phyloP scores from a whole-genome alignment of 306 rosid species.

The Ziziphus jujuba region DNA sequence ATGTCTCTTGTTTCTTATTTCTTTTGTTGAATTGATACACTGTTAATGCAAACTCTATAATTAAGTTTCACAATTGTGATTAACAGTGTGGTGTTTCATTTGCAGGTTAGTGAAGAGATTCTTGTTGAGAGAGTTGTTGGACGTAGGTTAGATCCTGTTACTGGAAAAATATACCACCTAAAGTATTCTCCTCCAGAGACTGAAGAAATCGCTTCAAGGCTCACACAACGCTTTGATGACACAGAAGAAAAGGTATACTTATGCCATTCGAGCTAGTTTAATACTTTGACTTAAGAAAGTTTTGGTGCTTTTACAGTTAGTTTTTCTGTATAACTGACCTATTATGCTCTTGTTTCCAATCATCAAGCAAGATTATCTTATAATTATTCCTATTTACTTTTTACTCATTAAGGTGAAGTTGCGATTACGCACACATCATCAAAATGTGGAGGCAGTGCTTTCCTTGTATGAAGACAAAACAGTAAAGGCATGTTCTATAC shows the following conservation, averaged over 20 bases:
- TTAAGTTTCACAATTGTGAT: neutral
- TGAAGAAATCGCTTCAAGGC: slow-evolving; percentile 79
- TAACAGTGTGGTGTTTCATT: slow-evolving; percentile 16
- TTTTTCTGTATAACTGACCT: neutral
- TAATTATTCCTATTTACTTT: slow-evolving; percentile 23
- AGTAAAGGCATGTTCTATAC: slow-evolving; percentile 49
- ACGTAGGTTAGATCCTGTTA: slow-evolving; percentile 87
- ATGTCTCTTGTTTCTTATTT: neutral
- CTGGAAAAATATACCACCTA: slow-evolving; percentile 88
- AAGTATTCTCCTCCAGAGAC: slow-evolving; percentile 91
- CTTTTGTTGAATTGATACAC: neutral
- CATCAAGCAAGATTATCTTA: slow-evolving; percentile 5
- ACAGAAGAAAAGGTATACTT: slow-evolving; percentile 78
- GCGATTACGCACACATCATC: slow-evolving; percentile 83
- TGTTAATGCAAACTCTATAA: neutral
- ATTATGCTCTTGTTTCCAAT: neutral
- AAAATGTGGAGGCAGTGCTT: slow-evolving; percentile 86
- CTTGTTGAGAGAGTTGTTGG: slow-evolving; percentile 95
- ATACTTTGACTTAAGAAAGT: neutral
- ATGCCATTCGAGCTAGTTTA: slow-evolving; percentile 8
- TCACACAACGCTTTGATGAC: slow-evolving; percentile 91
- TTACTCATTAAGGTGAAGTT: slow-evolving; percentile 63
- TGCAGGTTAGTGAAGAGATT: slow-evolving; percentile 81
- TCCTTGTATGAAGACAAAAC: slow-evolving; percentile 65
- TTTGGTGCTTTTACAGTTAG: neutral